Evolutionary conservation across 805 yeast species (phyloP).

Genomic region (Scheffersomyces lignosus): DNA sequence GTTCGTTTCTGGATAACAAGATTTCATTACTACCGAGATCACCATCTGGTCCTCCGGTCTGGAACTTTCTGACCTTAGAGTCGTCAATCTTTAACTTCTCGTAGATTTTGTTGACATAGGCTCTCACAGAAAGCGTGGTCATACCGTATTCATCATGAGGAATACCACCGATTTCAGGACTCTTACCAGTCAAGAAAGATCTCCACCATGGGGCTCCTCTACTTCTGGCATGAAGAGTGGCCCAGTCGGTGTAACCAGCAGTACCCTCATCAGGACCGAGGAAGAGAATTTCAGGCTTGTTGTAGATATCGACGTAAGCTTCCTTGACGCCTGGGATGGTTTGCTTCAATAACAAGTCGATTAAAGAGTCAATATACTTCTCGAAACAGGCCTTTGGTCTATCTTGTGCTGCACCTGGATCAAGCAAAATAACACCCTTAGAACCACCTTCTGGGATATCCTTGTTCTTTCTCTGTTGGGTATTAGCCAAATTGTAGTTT

Average conservation of each 20-base stretch:
- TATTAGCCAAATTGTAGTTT: slow-evolving; percentile 90
- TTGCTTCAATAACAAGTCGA: slow-evolving; percentile 78
- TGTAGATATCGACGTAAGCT: slow-evolving; percentile 78
- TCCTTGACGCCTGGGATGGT: slow-evolving; percentile 76
- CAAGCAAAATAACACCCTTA: slow-evolving; percentile 90
- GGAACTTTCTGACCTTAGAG: slow-evolving; percentile 69
- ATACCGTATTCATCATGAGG: slow-evolving; percentile 98
- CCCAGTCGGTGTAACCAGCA: slow-evolving; percentile 95
- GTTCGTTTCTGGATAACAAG: slow-evolving; percentile 77
- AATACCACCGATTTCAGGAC: slow-evolving; percentile 90
- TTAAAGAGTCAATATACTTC: slow-evolving; percentile 88
- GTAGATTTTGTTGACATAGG: slow-evolving; percentile 85
- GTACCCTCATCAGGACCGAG: slow-evolving; percentile 99
- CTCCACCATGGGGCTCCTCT: slow-evolving; percentile 99
- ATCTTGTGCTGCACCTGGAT: slow-evolving; percentile 73
- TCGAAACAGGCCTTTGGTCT: slow-evolving; percentile 83
- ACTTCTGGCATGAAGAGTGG: slow-evolving; percentile 85
- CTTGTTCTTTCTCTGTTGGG: slow-evolving; percentile 95
- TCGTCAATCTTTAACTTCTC: slow-evolving; percentile 68
- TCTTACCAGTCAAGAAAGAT: slow-evolving; percentile 95
- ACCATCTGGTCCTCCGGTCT: slow-evolving; percentile 99
- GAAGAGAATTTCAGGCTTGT: slow-evolving; percentile 84
- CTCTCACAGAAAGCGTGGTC: slow-evolving; percentile 94
- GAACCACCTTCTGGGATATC: slow-evolving; percentile 99
- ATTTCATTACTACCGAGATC: slow-evolving; percentile 97